These are phyloP conservation scores for Penicillium chermesinum DNA, from an alignment of 495 filamentous ascomycete genomes.

Conservation along the genomic window DNA sequence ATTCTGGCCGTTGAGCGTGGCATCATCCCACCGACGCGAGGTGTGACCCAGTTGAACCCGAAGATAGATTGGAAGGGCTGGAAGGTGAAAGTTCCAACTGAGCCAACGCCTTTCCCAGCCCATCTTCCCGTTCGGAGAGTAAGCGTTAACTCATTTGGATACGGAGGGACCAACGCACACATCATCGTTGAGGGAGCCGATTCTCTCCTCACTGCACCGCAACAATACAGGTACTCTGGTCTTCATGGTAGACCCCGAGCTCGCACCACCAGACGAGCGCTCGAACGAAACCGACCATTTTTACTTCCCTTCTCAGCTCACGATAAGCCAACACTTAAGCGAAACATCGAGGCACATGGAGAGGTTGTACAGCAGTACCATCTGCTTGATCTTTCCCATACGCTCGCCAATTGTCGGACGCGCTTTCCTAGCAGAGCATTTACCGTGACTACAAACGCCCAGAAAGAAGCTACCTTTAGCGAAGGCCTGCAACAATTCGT, in stretches of 20 bases:
- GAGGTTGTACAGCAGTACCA: neutral
- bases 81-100: constrained; percentile 8
- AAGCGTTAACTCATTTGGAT: constrained; percentile 30
- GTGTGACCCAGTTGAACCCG: constrained; percentile 11
- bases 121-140: constrained; percentile 10
- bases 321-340: neutral
- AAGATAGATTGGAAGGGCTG: constrained; percentile 31
- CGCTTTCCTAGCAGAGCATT: constrained; percentile 9
- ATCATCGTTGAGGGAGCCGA: constrained; percentile 16
- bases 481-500: neutral
- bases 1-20: constrained; percentile 37
- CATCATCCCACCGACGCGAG: constrained; percentile 31
- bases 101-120: constrained; percentile 13
- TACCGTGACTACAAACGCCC: neutral
- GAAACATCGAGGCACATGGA: neutral
- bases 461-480: neutral
- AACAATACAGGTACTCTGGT: neutral
- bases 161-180: constrained; percentile 32
- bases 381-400: constrained; percentile 8
- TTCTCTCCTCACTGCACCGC: neutral
- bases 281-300: neutral
- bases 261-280: neutral
- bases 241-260: neutral
- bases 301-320: neutral
- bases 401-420: neutral